Base-by-base conservation (phyloP, 768 basidiomycete species). In the Saitozyma sp. region DNA sequence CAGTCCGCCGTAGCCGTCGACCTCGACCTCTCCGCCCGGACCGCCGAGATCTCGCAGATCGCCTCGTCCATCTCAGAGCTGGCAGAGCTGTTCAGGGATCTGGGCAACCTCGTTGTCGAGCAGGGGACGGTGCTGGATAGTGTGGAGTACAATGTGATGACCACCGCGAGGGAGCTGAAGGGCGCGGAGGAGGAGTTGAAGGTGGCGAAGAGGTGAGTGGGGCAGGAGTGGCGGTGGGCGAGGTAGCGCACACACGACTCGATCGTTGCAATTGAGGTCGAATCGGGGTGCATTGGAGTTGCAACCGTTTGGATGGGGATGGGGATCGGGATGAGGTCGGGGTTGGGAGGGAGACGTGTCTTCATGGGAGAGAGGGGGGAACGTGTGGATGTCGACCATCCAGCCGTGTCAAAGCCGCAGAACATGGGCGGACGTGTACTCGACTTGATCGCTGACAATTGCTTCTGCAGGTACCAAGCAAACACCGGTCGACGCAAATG, bases 61-160 rank as follows among this genome's bases (percentile, higher is more conserved):
- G 93, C 95, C 2, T 88, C 89, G 68, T 92, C 89, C 19, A 99
- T 99, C 69, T 86, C 89, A 48, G 86, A 87, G 50, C 84, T 99
- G 38, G 94, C 94, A 1, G 95, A 95, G 73, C 84, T 99, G 55
- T 99, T 99, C 85, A 92, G 95, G 73, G 96, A 99, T 76, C 83
- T 99, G 51, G 90, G 89, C 13, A 85, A 85, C 42, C 86, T 99
- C 59, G 92, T 99, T 62, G 97, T 98, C 66, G 96, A 98, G 80
- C 96, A 99, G 75, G 96, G 96, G 38, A 97, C 95, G 38, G 85
- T 99, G 40, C 84, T 98, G 59, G 96, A 98, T 80, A 92, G 91
- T 43, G 85, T 98, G 59, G 96, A 99, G 80, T 99, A 92, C 81
- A 99, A 99, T 77, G 90, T 99, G 56, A 92, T 97, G 79, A 88